Evolutionary conservation across 768 basidiomycete genomes (phyloP).

Genomic region (Rhodotorula babjevae): DNA sequence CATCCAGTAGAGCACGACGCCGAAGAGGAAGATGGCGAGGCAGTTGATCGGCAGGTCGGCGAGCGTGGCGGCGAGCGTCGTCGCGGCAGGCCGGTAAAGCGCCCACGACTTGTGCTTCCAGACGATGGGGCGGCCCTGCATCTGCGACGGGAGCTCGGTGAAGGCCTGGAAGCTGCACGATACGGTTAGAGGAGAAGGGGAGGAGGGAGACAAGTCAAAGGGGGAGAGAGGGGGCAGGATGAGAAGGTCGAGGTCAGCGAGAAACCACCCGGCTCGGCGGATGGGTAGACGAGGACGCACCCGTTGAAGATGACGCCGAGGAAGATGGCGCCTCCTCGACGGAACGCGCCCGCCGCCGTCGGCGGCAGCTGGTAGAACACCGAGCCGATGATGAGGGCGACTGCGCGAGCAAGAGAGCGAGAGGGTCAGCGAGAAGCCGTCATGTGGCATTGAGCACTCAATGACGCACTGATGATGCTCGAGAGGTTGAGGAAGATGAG

Average conservation of each 20-base stretch:
- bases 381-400: conserved; percentile 45
- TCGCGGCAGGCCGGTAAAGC: conserved; percentile 51
- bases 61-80: conserved; percentile 45
- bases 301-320: conserved; percentile 47
- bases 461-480: conserved; percentile 52
- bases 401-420: conserved; percentile 56
- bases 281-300: conserved; percentile 55
- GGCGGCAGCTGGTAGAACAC: conserved; percentile 64
- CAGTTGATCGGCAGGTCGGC: conserved; percentile 48
- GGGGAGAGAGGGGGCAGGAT: too few species aligned
- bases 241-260: conserved; percentile 16
- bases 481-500: conserved; percentile 65
- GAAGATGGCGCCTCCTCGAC: conserved; percentile 76
- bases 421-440: conserved; percentile 66
- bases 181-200: too few species aligned
- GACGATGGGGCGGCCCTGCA: conserved; percentile 68
- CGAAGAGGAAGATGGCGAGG: conserved; percentile 44
- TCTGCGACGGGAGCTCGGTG: conserved; percentile 55
- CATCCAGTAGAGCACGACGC: conserved; percentile 51
- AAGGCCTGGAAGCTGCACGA: conserved; percentile 56
- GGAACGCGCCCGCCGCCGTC: conserved; percentile 76
- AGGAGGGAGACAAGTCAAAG: too few species aligned
- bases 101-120: conserved; percentile 50
- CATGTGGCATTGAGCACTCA: conserved; percentile 54
- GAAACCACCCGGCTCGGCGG: not conserved